phyloP scores from a whole-genome alignment of 2,329 filamentous ascomycete species.

The Chalaropsis ovoidea region DNA sequence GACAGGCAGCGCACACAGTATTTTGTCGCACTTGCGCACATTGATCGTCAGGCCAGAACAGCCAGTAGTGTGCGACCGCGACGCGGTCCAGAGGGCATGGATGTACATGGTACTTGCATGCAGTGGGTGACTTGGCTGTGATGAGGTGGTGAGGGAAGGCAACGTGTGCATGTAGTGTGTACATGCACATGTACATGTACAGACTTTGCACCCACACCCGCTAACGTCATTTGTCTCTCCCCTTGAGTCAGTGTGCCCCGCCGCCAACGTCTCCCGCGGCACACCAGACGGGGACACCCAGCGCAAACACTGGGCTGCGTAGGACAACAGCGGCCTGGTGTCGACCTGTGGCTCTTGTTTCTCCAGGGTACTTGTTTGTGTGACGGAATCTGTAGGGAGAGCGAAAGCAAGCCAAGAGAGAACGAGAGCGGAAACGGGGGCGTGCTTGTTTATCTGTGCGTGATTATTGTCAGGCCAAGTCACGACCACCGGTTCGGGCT shows the following conservation, averaged over 20 bases:
- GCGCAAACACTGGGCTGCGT: not conserved
- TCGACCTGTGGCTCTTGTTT: not conserved
- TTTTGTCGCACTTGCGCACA: not conserved
- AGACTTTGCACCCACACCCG: not conserved
- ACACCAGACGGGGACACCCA: not conserved
- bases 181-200: too few species aligned
- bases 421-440: not conserved
- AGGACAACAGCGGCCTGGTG: not conserved
- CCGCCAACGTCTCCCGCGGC: not conserved
- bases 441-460: not conserved
- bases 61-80: too few species aligned
- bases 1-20: not conserved
- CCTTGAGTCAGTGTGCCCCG: not conserved
- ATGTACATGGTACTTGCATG: too few species aligned
- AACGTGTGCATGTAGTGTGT: too few species aligned
- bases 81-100: too few species aligned
- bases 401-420: not conserved
- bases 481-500: not conserved
- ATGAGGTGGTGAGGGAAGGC: too few species aligned
- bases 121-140: too few species aligned
- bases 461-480: not conserved
- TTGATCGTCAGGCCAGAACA: not conserved
- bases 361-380: not conserved
- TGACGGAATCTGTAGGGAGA: not conserved
- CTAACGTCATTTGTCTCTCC: conserved; percentile 12